Conservation (phyloP, 2,329 filamentous ascomycete species). For the Uncinocarpus reesii region DNA sequence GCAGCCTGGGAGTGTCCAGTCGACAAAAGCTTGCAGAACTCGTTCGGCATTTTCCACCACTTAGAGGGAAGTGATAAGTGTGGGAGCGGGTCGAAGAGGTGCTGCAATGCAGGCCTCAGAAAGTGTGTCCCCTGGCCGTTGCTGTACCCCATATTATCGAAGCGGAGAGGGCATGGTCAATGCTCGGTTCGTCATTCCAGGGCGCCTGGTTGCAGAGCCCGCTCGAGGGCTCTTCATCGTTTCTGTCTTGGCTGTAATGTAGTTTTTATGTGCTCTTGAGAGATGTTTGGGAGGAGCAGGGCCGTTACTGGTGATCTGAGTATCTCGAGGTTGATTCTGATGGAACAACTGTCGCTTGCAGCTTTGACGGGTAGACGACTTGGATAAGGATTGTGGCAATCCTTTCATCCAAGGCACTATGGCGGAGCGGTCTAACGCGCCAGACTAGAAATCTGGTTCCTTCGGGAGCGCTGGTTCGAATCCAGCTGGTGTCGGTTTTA, state of each 20-base stretch:
- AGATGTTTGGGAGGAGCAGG: too few relatives aligned
- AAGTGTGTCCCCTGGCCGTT: neutral
- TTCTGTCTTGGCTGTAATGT: too few relatives aligned
- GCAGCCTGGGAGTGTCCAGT: too few relatives aligned
- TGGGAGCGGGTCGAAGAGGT: too few relatives aligned
- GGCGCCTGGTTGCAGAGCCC: neutral
- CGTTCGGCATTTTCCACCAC: neutral
- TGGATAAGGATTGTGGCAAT: too few relatives aligned
- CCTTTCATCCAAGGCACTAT: constrained; percentile 3
- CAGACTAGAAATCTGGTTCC: constrained; percentile 10
- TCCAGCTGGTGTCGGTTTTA: constrained; percentile 4
- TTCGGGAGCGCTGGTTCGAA: constrained; percentile 8
- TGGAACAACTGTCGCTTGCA: too few relatives aligned
- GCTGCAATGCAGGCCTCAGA: neutral
- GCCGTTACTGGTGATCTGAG: too few relatives aligned
- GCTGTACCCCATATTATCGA: constrained; percentile 5
- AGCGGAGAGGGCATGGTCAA: constrained; percentile 5
- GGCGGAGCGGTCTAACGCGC: constrained; percentile 11
- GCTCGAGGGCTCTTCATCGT: neutral
- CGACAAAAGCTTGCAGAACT: too few relatives aligned
- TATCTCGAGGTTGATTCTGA: too few relatives aligned
- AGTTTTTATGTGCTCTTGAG: neutral
- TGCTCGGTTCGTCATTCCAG: neutral
- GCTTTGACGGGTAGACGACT: too few relatives aligned
- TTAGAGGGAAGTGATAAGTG: neutral